A percentile compares a stretch with the other conserved stretches of the same genome.
phyloP scores from a whole-genome alignment of 805 yeast species.

The Kuraishia piskuri region DNA sequence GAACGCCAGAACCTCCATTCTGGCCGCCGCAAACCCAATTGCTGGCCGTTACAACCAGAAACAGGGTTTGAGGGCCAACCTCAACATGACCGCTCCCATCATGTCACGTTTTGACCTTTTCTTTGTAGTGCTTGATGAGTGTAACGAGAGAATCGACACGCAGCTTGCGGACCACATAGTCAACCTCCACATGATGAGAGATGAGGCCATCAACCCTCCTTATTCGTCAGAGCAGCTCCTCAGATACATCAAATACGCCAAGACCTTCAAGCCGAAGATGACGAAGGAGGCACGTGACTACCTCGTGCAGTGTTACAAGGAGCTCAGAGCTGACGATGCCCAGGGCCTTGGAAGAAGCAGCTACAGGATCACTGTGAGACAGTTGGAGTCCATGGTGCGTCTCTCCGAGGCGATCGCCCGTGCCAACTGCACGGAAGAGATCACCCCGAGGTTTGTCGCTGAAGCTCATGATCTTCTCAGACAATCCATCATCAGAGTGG shows the following conservation, averaged over 20 bases:
- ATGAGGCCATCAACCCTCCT: constrained; percentile 85
- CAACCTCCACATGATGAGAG: constrained; percentile 83
- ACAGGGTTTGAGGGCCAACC: constrained; percentile 71
- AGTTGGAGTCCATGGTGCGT: constrained; percentile 88
- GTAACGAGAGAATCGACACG: constrained; percentile 85
- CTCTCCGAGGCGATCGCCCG: constrained; percentile 94
- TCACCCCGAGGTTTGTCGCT: constrained; percentile 76
- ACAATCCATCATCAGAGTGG: constrained; percentile 89
- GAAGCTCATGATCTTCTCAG: constrained; percentile 88
- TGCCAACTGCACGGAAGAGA: constrained; percentile 88
- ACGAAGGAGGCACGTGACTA: constrained; percentile 71
- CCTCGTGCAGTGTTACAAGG: constrained; percentile 74
- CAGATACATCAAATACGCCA: constrained; percentile 84
- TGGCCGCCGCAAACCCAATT: constrained; percentile 98
- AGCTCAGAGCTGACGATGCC: constrained; percentile 81
- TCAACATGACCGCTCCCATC: constrained; percentile 95
- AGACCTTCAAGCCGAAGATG: constrained; percentile 87
- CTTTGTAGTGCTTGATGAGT: constrained; percentile 90
- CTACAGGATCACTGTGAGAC: constrained; percentile 94
- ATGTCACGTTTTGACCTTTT: constrained; percentile 97
- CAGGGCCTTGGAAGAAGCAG: constrained; percentile 81
- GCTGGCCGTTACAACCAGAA: constrained; percentile 95
- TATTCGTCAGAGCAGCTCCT: constrained; percentile 81
- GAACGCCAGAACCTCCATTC: constrained; percentile 91
- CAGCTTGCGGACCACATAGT: constrained; percentile 90